These are phyloP conservation scores for Ceriops decandra DNA, from an alignment of 345 rosid genomes.

Conservation along the genomic window DNA sequence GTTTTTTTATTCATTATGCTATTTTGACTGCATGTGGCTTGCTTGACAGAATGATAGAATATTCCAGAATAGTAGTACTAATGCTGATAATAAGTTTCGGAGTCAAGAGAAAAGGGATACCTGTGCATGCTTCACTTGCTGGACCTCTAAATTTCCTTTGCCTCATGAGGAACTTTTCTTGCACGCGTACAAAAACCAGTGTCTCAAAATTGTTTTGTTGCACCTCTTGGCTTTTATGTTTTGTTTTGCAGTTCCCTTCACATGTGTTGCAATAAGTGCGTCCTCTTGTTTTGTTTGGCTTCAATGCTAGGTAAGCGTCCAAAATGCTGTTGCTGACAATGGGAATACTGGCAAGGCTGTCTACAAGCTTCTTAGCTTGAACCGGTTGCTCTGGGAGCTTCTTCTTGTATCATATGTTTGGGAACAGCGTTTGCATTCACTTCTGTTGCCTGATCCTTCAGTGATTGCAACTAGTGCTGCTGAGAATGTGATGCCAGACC, in stretches of 20 bases:
- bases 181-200: not conserved
- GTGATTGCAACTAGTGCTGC: conserved; percentile 28
- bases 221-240: not conserved
- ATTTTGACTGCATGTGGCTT: too few relatives aligned
- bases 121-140: not conserved
- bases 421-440: conserved; percentile 69
- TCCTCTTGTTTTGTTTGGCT: not conserved
- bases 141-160: not conserved
- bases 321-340: conserved; percentile 36
- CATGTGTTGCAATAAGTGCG: not conserved
- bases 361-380: conserved; percentile 55
- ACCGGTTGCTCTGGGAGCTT: conserved; percentile 72
- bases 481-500: conserved; percentile 31
- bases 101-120: not conserved
- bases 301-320: conserved; percentile 41
- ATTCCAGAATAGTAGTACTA: too few relatives aligned
- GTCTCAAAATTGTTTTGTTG: conserved; percentile 2
- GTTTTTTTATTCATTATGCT: too few relatives aligned
- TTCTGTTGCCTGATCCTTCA: conserved; percentile 48
- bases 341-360: conserved; percentile 38
- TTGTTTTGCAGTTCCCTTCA: not conserved
- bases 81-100: too few relatives aligned
- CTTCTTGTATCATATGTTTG: conserved; percentile 70
- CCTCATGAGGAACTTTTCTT: not conserved
- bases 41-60: too few relatives aligned